Evolutionary conservation across 2,329 filamentous ascomycete genomes (phyloP), one percentile per base, ranked within the genome.

Genomic region (Sclerotiophoma versabilis): DNA sequence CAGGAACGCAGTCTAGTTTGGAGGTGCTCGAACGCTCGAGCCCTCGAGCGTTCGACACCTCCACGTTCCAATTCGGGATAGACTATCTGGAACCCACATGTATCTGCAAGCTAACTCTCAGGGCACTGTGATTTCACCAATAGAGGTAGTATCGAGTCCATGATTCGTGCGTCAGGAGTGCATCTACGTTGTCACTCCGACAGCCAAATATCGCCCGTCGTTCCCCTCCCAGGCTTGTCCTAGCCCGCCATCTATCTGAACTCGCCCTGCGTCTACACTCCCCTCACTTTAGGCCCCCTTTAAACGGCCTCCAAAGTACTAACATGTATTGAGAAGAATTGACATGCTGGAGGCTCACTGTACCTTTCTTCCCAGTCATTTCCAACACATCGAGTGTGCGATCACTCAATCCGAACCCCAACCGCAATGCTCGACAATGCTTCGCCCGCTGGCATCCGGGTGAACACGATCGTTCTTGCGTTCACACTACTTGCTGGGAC

Each of bases 401-500:
- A 22, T 36, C 36, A 42, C 36, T 47, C 46, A 26, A 22, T 29
- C 14, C 36, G 11, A 29, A 29, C 22, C 23, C 42, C 32, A 39
- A 44, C 47, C 37, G 47, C 47, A 50, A 54, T 55, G 54, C 52
- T 55, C 46, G 42, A 56, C n/a, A 36, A 57, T 32, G 58, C 64
- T 54, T 66, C 67, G 38, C 62, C 68, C 52, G 68, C 65, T 63
- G 68, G 69, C 19, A 61, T 63, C 34, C 67, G 63, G 62, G 69
- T 68, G 46, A 71, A 68, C 53, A 66, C 64, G 8, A 63, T 72
- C 32, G 64, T 65, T 23, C 59, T 72, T 36, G 59, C 66, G 4
- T 72, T 74, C 36, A 73, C 71, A 6, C 62, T 72, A 25, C 43
- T 72, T 60, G 61, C 71, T 46, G 68, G 66, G 23, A 44, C 64